phyloP scores from a whole-genome alignment of 768 basidiomycete species.

The Suillus lakei region DNA sequence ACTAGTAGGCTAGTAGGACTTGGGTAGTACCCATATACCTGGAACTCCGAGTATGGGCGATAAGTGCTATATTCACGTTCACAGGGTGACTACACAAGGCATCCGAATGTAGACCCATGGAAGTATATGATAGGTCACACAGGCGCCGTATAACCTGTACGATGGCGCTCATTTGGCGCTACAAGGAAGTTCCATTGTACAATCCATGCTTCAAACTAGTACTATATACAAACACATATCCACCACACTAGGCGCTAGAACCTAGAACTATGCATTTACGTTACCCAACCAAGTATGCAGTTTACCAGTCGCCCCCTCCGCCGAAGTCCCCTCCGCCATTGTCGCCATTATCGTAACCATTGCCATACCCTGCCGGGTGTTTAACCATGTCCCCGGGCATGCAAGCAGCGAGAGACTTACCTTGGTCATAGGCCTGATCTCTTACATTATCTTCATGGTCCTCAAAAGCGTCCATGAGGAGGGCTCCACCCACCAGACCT shows the following conservation, averaged over 20 bases:
- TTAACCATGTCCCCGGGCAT: background rate
- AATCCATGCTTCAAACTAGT: background rate
- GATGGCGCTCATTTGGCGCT: background rate
- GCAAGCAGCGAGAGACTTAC: constrained; percentile 20
- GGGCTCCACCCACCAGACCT: constrained; percentile 66
- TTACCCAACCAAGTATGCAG: background rate
- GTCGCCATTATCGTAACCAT: constrained; percentile 10
- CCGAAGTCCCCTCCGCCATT: constrained; percentile 14
- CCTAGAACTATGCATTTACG: background rate
- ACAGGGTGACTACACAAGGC: background rate
- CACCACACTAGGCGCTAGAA: background rate
- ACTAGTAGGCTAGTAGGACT: no score
- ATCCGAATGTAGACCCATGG: background rate
- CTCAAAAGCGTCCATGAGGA: constrained; percentile 58
- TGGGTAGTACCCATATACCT: no score
- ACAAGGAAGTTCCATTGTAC: background rate
- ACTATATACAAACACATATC: background rate
- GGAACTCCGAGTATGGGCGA: no score
- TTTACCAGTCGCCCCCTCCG: constrained; percentile 19
- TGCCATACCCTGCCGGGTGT: constrained; percentile 30
- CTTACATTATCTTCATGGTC: constrained; percentile 40
- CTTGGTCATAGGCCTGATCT: constrained; percentile 40
- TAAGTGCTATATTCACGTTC: no score
- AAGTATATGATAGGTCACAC: background rate
- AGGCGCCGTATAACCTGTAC: background rate